Conservation (phyloP, 1,284 basidiomycete species). For the Malassezia nana region DNA sequence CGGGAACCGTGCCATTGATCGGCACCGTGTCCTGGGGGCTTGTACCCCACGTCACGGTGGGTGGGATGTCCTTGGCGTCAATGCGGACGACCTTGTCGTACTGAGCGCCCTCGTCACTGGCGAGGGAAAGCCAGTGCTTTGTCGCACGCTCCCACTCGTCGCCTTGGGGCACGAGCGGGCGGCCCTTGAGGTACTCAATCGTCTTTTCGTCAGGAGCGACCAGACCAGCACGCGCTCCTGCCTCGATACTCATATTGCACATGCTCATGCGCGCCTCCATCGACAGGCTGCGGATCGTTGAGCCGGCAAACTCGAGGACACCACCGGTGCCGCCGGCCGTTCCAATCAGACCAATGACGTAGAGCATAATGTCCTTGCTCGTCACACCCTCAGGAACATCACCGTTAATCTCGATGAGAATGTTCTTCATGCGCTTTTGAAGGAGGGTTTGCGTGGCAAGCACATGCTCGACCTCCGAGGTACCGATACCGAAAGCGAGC, state of each 20-base stretch:
- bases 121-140: constrained; percentile 42
- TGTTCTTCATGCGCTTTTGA: constrained; percentile 46
- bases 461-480: constrained; percentile 46
- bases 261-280: constrained; percentile 48
- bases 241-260: constrained; percentile 49
- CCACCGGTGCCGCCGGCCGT: constrained; percentile 45
- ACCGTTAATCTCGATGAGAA: constrained; percentile 45
- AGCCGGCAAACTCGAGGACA: constrained; percentile 45
- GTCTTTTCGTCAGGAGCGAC: constrained; percentile 46
- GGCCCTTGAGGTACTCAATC: constrained; percentile 44
- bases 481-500: constrained; percentile 47
- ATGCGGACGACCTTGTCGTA: constrained; percentile 44
- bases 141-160: constrained; percentile 39
- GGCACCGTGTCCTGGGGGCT: constrained; percentile 41
- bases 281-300: constrained; percentile 36
- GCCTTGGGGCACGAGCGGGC: constrained; percentile 43
- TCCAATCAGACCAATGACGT: constrained; percentile 45
- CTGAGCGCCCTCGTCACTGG: constrained; percentile 35
- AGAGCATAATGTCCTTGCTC: constrained; percentile 46
- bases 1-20: constrained; percentile 42
- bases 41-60: constrained; percentile 46
- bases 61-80: constrained; percentile 41
- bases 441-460: constrained; percentile 46
- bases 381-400: constrained; percentile 40
- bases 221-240: constrained; percentile 46